A percentile compares a stretch with the other conserved stretches of the same genome.
These are phyloP conservation scores for Botrytis medusae DNA, from an alignment of 2,329 filamentous ascomycete species.

Conservation along the genomic window DNA sequence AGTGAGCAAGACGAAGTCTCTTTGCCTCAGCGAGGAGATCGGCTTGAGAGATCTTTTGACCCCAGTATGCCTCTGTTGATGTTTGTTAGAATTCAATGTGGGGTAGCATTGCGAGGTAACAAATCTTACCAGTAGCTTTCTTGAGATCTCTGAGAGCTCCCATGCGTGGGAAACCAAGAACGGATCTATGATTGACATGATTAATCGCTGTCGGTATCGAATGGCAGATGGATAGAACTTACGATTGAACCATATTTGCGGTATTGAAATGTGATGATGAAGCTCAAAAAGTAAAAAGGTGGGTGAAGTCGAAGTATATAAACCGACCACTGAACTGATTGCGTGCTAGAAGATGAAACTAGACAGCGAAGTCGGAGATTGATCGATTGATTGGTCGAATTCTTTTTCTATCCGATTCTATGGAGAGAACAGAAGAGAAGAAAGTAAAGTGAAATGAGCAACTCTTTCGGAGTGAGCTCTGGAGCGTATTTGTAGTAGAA, in stretches of 20 bases:
- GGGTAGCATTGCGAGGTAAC: slow-evolving; percentile 1
- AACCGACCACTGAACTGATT: slow-evolving; percentile 2
- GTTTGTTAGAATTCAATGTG: slow-evolving; percentile 21
- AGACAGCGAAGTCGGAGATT: slow-evolving; percentile 21
- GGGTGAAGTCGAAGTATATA: background rate
- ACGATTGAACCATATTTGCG: slow-evolving; percentile 61
- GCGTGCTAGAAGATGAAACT: slow-evolving; percentile 18
- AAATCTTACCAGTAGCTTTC: slow-evolving; percentile 72
- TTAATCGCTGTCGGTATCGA: slow-evolving; percentile 23
- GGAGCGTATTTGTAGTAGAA: background rate
- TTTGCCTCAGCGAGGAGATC: slow-evolving; percentile 94
- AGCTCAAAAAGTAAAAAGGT: background rate
- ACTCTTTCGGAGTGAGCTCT: background rate
- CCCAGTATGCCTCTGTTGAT: slow-evolving; percentile 81
- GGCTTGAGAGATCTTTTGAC: slow-evolving; percentile 86
- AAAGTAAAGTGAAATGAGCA: background rate
- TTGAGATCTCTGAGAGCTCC: slow-evolving; percentile 98
- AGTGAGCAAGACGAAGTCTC: slow-evolving; percentile 93
- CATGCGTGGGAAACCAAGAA: slow-evolving; percentile 99
- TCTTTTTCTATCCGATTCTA: slow-evolving; percentile 13
- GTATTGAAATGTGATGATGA: slow-evolving; percentile 23
- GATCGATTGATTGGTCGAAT: background rate
- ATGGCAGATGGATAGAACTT: slow-evolving; percentile 39
- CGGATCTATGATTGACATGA: slow-evolving; percentile 45
- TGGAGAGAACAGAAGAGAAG: background rate